Conservation (phyloP, 176 grass and related monocot genomes). For the Carex kokanica region DNA sequence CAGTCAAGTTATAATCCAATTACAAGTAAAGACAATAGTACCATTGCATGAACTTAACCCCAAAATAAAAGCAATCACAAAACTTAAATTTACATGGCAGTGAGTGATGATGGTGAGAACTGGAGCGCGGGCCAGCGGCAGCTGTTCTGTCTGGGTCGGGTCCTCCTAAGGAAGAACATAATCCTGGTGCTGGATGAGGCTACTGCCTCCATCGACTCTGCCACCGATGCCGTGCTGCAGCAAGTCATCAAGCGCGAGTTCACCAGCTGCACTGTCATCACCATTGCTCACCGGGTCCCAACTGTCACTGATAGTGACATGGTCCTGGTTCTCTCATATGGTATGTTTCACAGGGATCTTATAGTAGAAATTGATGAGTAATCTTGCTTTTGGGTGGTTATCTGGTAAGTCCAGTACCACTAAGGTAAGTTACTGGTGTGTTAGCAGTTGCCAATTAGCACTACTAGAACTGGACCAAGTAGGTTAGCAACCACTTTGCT, state of each 20-base stretch:
- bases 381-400: not conserved
- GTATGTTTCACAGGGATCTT: slow-evolving; percentile 40
- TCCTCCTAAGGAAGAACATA: slow-evolving; percentile 74
- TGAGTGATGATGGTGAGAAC: slow-evolving; percentile 84
- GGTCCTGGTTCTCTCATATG: slow-evolving; percentile 91
- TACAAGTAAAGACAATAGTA: not conserved
- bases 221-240: slow-evolving; percentile 79
- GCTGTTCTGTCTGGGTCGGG: slow-evolving; percentile 87
- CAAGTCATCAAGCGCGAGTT: slow-evolving; percentile 81
- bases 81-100: slow-evolving; percentile 24
- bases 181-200: slow-evolving; percentile 89
- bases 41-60: not conserved
- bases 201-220: slow-evolving; percentile 85
- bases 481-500: not conserved
- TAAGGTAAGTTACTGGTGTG: not conserved
- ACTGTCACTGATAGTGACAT: slow-evolving; percentile 90
- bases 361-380: not conserved
- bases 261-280: slow-evolving; percentile 71
- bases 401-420: not conserved
- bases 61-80: not conserved
- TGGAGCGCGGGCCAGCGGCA: slow-evolving; percentile 92
- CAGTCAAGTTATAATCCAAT: not conserved
- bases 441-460: not conserved
- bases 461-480: not conserved
- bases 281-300: slow-evolving; percentile 87